These are phyloP conservation scores for Euphorbia corollata DNA, from an alignment of 441 rosid species.

Conservation along the genomic window DNA sequence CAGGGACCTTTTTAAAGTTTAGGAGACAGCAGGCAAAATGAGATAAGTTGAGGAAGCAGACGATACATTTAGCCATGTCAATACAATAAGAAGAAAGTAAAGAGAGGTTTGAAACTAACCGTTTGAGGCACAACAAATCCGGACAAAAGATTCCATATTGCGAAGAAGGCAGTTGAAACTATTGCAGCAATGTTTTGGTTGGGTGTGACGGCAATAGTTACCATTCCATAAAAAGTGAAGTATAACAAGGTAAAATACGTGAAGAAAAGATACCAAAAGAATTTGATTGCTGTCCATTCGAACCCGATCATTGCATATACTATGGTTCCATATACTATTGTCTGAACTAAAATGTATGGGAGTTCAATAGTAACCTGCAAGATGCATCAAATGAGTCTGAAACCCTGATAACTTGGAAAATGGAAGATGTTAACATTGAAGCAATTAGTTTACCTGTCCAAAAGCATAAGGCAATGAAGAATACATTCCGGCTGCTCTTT, in stretches of 20 bases:
- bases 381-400: background rate
- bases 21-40: no score
- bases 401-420: background rate
- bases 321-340: constrained; percentile 38
- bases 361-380: constrained; percentile 46
- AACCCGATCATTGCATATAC: constrained; percentile 54
- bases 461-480: constrained; percentile 77
- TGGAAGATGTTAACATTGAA: no score
- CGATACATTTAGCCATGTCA: no score
- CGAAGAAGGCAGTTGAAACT: constrained; percentile 32
- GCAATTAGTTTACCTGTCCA: constrained; percentile 45
- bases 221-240: constrained; percentile 60
- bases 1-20: no score
- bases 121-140: constrained; percentile 53
- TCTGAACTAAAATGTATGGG: constrained; percentile 41
- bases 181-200: constrained; percentile 46
- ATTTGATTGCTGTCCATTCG: constrained; percentile 42
- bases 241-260: constrained; percentile 47
- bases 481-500: constrained; percentile 81
- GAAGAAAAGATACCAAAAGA: constrained; percentile 49
- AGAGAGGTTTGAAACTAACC: constrained; percentile 22
- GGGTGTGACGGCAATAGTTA: constrained; percentile 47
- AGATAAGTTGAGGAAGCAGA: no score
- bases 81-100: background rate
- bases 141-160: constrained; percentile 50